Evolutionary conservation across 2,329 filamentous ascomycete species (phyloP), one percentile per base, ranked within the genome.

Genomic region (Aspergillus pseudoterreus): DNA sequence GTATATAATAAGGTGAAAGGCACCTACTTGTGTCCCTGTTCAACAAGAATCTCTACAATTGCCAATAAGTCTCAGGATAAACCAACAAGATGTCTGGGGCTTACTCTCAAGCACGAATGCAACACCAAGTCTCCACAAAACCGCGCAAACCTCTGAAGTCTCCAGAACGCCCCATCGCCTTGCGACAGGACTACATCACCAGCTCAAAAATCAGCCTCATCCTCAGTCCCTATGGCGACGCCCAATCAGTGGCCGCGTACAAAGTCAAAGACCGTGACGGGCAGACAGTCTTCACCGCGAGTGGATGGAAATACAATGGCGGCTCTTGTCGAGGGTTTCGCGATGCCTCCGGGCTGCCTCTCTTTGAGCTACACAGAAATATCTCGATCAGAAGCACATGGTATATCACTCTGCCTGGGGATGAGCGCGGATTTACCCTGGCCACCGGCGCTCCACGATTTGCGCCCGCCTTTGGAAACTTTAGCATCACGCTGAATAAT

Each of bases 341-440:
- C 8, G 63, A 64, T 49, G 45, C 49, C 2, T 60, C 62, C 6
- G 63, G 62, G 1, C 45, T 66, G 3, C 63, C 63, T 19, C 50
- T 63, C 2, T 66, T 65, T 24, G 63, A 66, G 24, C 54, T 66
- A 1, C 59, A 64, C 39, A 47, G 49, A 3, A 57, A 53, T n/a
- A 19, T 51, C 1, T 49, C 41, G 1, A n/a, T 54, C 10, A 47
- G 43, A 5, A 56, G 46, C 47, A 41, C 44, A n/a, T 59, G 57
- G 55, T 22, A 32, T 47, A 14, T 52, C 27, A 48, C 49, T 27
- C 19, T 62, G 50, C 58, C 61, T 0, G 59, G 58, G 4, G 43
- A 46, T 30, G 44, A 53, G 10, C 35, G 22, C 11, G 47, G 45
- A 6, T 38, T 24, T 4, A 50, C 43, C 17, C 52, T 58, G 35